These are phyloP conservation scores for Rhodotorula sphaerocarpa DNA, from an alignment of 768 basidiomycete species.

Conservation along the genomic window DNA sequence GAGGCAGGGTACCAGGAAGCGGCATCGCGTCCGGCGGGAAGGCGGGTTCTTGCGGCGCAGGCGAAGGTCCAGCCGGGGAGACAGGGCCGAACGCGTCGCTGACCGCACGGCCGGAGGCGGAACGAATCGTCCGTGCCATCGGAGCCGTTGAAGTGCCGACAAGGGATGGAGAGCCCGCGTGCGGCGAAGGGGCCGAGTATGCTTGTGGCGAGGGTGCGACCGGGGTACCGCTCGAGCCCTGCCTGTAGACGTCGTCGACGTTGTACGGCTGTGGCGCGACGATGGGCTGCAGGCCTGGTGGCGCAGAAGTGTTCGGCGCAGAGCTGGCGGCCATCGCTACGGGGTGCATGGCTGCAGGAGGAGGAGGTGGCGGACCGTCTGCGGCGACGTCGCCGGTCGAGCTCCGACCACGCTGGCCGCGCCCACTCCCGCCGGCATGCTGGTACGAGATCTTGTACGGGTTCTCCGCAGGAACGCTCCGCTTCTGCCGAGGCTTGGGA, in stretches of 20 bases:
- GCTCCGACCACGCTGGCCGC: background rate
- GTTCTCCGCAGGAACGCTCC: background rate
- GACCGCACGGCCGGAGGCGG: background rate
- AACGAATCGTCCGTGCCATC: background rate
- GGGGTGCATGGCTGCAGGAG: too few species aligned
- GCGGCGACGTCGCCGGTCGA: background rate
- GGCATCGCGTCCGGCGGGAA: too few species aligned
- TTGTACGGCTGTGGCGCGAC: too few species aligned
- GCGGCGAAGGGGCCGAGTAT: background rate
- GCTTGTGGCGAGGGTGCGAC: background rate
- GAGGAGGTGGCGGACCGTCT: background rate
- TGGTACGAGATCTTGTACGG: constrained; percentile 21
- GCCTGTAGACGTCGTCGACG: background rate
- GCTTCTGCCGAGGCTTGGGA: background rate
- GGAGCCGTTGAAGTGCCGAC: background rate
- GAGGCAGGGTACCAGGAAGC: too few species aligned
- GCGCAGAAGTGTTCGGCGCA: too few species aligned
- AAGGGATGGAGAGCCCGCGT: background rate
- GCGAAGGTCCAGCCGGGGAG: too few species aligned
- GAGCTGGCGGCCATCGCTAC: too few species aligned
- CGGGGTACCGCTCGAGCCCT: too few species aligned
- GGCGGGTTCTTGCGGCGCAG: too few species aligned
- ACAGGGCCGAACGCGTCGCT: background rate
- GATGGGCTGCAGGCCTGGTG: background rate
- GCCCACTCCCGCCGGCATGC: background rate